Base-by-base conservation (phyloP, 2,329 filamentous ascomycete genomes). In the Ploettnerulaceae sp. region DNA sequence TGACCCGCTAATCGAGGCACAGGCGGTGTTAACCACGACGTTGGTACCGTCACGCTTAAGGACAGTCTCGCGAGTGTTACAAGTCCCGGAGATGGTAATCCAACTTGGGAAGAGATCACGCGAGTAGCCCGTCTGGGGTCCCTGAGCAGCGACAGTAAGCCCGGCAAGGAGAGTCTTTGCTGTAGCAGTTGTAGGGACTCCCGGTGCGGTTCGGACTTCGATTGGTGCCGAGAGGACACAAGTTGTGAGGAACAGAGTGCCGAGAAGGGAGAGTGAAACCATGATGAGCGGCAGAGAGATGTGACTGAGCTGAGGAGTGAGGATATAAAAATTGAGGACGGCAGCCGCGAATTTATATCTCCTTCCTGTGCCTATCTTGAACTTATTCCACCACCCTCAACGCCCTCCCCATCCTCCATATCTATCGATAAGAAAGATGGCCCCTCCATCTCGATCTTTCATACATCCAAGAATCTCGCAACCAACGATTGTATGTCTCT, bases 11-110 rank as follows among this genome's bases (percentile, higher is more conserved):
- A 74, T 81, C 0, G 84, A 66, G 1, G 73, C 67, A 65, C 87
- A 94, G 25, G 75, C 71, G 9, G 66, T 69, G 64, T 75, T 72
- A 26, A 74, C 72, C 4, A 73, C 68, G 8, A 91, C 82, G 54
- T 71, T 69, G 9, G 71, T 76, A 37, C 86, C 87, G 62, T 93
- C 86, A 29, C 87, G 82, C 66, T 81, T 75, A 20, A 91, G 73
- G 26, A 91, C 85, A 2, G 72, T 77, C 61, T 90, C 86, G 43
- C 78, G 71, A 15, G 85, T 85, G 68, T 89, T 82, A 74, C 87
- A 93, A 4, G 67, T 66, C 7, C 82, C 84, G 11, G 66, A 69
- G 57, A 81, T 74, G 22, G 78, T 82, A 56, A 74, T 76, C 57
- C 49, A 56, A 26, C 24, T 26, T 22, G 46, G 37, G 31, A 50